Conservation (phyloP, 306 rosid genomes). For the Ormosia emarginata region DNA sequence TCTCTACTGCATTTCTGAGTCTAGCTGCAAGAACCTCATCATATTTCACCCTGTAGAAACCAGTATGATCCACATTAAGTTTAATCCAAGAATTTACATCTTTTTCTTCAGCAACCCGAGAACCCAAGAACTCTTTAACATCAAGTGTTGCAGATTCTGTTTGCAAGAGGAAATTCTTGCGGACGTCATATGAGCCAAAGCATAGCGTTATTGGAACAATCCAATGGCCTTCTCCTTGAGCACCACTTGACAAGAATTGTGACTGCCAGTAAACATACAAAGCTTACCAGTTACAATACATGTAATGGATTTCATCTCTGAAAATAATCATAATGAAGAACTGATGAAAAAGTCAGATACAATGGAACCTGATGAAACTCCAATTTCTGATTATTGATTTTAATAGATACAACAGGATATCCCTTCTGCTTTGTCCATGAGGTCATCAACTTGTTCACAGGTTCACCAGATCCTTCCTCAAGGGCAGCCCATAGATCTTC, state of each 20-base stretch:
- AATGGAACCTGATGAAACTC: slow-evolving; percentile 89
- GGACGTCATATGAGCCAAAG: slow-evolving; percentile 62
- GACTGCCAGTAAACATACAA: slow-evolving; percentile 47
- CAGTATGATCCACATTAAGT: slow-evolving; percentile 90
- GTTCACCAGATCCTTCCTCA: slow-evolving; percentile 90
- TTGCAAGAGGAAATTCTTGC: slow-evolving; percentile 68
- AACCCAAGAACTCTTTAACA: slow-evolving; percentile 44
- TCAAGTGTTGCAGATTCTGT: slow-evolving; percentile 54
- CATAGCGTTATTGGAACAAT: slow-evolving; percentile 77
- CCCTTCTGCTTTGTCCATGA: slow-evolving; percentile 94
- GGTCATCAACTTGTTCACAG: slow-evolving; percentile 79
- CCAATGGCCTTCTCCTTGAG: slow-evolving; percentile 82
- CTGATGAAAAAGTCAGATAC: slow-evolving; percentile 12
- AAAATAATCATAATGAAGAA: slow-evolving; percentile 15
- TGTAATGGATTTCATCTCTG: not conserved
- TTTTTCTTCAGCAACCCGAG: slow-evolving; percentile 20
- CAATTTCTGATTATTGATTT: slow-evolving; percentile 56
- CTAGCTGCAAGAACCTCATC: slow-evolving; percentile 69
- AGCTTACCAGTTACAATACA: slow-evolving; percentile 13
- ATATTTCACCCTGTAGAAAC: slow-evolving; percentile 94
- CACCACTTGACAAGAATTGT: slow-evolving; percentile 80
- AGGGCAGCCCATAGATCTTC: slow-evolving; percentile 95
- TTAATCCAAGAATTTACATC: slow-evolving; percentile 59
- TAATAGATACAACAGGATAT: slow-evolving; percentile 81
- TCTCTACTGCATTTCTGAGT: slow-evolving; percentile 73